Evolutionary conservation across 352 stramenopile species (phyloP).

Genomic region (Heterotrichella gracilis): DNA sequence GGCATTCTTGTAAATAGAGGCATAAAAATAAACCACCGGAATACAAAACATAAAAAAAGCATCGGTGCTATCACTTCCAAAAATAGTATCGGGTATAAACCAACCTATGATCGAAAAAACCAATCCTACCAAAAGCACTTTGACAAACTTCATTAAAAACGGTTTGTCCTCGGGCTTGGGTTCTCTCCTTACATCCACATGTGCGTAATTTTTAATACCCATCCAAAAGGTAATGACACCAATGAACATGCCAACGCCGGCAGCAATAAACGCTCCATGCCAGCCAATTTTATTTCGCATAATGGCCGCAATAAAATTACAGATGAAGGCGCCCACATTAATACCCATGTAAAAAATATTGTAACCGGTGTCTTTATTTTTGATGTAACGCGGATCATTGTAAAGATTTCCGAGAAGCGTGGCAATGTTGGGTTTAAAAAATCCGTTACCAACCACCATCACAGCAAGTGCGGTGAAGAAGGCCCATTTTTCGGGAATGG

Average conservation of each 20-base stretch:
- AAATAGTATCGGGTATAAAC: background rate
- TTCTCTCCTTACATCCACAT: background rate
- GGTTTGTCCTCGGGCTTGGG: background rate
- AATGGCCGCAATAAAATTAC: background rate
- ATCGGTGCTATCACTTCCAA: background rate
- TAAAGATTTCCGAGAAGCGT: background rate
- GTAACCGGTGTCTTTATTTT: background rate
- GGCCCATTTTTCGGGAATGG: background rate
- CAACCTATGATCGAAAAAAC: background rate
- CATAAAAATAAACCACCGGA: background rate
- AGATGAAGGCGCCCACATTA: background rate
- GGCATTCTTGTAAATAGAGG: background rate
- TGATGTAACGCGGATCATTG: background rate
- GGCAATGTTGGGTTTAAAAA: background rate
- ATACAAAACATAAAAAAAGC: background rate
- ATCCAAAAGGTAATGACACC: background rate
- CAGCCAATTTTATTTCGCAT: background rate
- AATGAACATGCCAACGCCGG: background rate
- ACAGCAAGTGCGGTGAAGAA: background rate
- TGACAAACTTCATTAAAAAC: background rate
- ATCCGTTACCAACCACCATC: background rate
- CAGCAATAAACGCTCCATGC: background rate
- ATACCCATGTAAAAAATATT: conserved; percentile 9
- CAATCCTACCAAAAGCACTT: background rate
- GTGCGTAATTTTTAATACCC: background rate